Conservation (phyloP, 2,329 filamentous ascomycete species). For the Ceratocystis cacaofunesta region DNA sequence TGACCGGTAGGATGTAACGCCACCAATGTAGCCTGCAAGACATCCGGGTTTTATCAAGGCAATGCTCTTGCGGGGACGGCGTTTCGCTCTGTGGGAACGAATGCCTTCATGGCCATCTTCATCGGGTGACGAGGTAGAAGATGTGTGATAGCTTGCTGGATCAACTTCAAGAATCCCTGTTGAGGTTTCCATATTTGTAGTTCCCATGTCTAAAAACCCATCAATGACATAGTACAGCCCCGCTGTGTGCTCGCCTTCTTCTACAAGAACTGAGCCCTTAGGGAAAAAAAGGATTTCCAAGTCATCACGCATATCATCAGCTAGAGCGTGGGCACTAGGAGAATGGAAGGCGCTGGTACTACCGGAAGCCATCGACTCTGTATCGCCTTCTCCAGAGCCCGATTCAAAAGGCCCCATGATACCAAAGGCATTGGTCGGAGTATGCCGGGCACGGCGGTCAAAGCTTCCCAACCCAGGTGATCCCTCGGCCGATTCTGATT, state of each 20-base stretch:
- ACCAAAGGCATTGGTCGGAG: slow-evolving; percentile 62
- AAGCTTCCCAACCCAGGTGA: slow-evolving; percentile 57
- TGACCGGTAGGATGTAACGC: slow-evolving; percentile 85
- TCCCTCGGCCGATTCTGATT: slow-evolving; percentile 61
- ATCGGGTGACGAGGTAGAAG: neutral
- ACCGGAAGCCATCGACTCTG: slow-evolving; percentile 67
- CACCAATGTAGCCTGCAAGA: slow-evolving; percentile 84
- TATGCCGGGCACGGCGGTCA: slow-evolving; percentile 2
- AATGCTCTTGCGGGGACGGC: slow-evolving; percentile 48
- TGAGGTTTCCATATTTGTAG: slow-evolving; percentile 11
- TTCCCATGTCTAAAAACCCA: slow-evolving; percentile 72
- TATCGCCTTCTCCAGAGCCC: slow-evolving; percentile 61
- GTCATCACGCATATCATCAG: slow-evolving; percentile 75
- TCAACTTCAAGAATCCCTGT: slow-evolving; percentile 16
- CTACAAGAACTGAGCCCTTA: slow-evolving; percentile 82
- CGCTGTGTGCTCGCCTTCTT: slow-evolving; percentile 92
- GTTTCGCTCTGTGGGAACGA: slow-evolving; percentile 32
- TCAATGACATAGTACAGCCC: slow-evolving; percentile 96
- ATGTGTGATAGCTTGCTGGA: slow-evolving; percentile 13
- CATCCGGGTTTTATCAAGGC: slow-evolving; percentile 90
- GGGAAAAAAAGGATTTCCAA: slow-evolving; percentile 97
- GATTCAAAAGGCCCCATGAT: slow-evolving; percentile 72
- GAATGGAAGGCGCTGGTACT: slow-evolving; percentile 45
- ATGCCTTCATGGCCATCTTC: slow-evolving; percentile 9
- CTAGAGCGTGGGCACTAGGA: slow-evolving; percentile 49